Evolutionary conservation across 495 filamentous ascomycete species (phyloP), one percentile per base, ranked within the genome.

Genomic region (Tuber indicum): DNA sequence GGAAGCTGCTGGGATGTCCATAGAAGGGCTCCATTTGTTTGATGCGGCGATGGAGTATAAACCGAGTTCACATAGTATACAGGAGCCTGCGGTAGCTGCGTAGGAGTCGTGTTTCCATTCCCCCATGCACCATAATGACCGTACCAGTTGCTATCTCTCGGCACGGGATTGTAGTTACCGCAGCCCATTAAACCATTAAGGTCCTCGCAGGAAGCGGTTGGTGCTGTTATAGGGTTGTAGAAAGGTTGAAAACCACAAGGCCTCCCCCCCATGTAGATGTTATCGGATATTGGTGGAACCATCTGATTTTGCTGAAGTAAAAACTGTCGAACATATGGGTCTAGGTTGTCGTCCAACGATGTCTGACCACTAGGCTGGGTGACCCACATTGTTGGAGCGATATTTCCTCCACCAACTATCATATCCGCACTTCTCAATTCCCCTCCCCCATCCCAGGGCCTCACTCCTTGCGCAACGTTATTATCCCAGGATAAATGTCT

Each of bases 301-400:
- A 82, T 80, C 45, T 82, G 81, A 49, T 78, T 72, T 75, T 83
- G 81, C n/a, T 80, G 81, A 43, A 80, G 71, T n/a, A 80, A 74
- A 72, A 82, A 92, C 81, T 39, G 91, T 88, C 42, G 91, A 88
- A 72, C 86, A 84, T 92, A 93, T n/a, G 92, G 92, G 44, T 91
- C 90, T 81, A 90, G 91, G 21, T 87, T 90, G 8, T 91, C 91
- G 84, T 97, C 91, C 19, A 90, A 90, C 92, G 92, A 96, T 79
- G 92, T 43, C 39, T 82, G 77, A 70, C 74, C 72, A 74, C 72
- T 80, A n/a, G 58, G 39, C 52, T 79, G 81, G 16, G 77, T 71
- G 47, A 74, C 72, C 81, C 81, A 83, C 75, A 79, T 77, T 23
- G 75, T 36, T 66, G 81, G 73, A 41, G 76, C 77, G 45, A 82